Evolutionary conservation across 352 stramenopile genomes (phyloP).

Genomic region (Plasmopara muralis): DNA sequence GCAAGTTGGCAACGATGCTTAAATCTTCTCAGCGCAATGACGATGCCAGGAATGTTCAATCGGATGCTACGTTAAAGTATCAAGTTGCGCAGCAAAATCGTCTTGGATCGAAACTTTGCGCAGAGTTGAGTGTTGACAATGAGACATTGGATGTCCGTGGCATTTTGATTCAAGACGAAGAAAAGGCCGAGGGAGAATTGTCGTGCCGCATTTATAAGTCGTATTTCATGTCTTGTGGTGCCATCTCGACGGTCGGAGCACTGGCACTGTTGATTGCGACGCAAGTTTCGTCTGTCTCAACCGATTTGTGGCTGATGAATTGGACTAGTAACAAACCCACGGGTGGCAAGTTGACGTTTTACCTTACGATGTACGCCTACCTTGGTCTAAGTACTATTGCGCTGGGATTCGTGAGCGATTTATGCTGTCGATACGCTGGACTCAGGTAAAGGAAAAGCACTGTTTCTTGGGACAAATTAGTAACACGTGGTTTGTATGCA

Average conservation of each 20-base stretch:
- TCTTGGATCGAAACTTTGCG: conserved; percentile 9
- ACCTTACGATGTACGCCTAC: conserved; percentile 51
- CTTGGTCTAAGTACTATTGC: conserved; percentile 44
- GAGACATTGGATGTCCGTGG: conserved; percentile 4
- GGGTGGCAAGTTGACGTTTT: conserved; percentile 30
- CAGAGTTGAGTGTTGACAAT: conserved; percentile 6
- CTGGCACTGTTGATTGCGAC: conserved; percentile 32
- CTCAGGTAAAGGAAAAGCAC: conserved; percentile 30
- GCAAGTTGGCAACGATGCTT: conserved; percentile 42
- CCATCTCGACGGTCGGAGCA: conserved; percentile 28
- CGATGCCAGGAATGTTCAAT: conserved; percentile 3
- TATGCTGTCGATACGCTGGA: conserved; percentile 40
- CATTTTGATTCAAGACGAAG: conserved; percentile 41
- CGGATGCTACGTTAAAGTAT: neutral
- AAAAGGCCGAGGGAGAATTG: conserved; percentile 34
- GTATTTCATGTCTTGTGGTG: conserved; percentile 46
- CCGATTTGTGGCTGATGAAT: conserved; percentile 57
- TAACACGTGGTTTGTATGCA: conserved; percentile 20
- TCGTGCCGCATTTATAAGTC: conserved; percentile 32
- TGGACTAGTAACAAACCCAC: conserved; percentile 36
- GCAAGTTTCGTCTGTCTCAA: conserved; percentile 49
- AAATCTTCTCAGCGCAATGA: conserved; percentile 15
- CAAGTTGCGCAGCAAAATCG: conserved; percentile 1
- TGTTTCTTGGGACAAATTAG: neutral
- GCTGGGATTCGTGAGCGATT: conserved; percentile 42